Evolutionary conservation across 2,329 filamentous ascomycete species (phyloP), one percentile per base, ranked within the genome.

Genomic region (Daldinia sp.): DNA sequence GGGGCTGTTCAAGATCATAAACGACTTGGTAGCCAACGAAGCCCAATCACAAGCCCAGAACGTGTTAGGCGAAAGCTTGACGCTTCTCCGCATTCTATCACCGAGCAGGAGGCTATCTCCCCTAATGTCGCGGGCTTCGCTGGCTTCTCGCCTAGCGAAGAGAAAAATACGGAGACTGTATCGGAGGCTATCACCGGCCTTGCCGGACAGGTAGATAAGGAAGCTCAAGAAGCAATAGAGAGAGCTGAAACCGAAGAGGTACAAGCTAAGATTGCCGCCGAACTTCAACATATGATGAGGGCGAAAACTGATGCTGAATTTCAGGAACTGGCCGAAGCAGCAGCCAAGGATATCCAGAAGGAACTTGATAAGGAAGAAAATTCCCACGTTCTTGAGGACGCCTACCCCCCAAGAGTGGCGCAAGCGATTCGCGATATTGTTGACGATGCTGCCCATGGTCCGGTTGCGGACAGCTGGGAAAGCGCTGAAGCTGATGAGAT

Each of bases 401-500:
- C 76, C 13, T 77, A 85, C 61, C 80, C 82, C 29, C 81, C 82
- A 48, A 81, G 83, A 19, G 75, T 84, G 25, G 84, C 85, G 10
- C 81, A 85, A 63, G 80, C 81, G 25, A 78, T 80, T 45, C 77
- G 75, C 25, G 77, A 81, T 21, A 79, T 80, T 61, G 82, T 87
- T 50, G 86, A 88, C 48, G 83, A 86, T 62, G 81, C 83, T 34
- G 83, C 84, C 51, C 82, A 86, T 64, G 85, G 85, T 19, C 81
- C 84, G 19, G 83, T 93, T 47, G 91, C 88, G n/a, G 93, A 96
- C 68, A 94, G 89, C 78, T 96, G 93, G 93, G 93, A 97, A 81
- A 96, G 90, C 67, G 92, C 90, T 3, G 92, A 94, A 57, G 88
- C 90, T 66, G 90, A 90, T 62, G 84, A 88, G 73, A 83, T 87